These are phyloP conservation scores for Botrytis elliptica DNA, from an alignment of 2,329 filamentous ascomycete genomes.

Conservation along the genomic window DNA sequence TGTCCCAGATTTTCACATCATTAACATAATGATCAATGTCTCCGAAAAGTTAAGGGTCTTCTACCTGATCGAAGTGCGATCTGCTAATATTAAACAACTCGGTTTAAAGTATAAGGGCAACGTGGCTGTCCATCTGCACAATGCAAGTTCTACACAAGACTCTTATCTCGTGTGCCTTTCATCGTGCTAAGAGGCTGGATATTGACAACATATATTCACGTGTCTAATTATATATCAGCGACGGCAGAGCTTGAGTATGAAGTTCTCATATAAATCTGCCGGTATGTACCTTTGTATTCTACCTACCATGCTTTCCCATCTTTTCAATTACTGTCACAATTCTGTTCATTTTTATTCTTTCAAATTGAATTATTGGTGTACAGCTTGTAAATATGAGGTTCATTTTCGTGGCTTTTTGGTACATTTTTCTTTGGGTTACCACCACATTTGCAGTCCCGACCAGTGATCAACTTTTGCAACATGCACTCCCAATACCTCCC, in stretches of 20 bases:
- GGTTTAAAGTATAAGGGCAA: neutral
- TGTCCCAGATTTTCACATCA: neutral
- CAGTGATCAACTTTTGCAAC: neutral
- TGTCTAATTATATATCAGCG: neutral
- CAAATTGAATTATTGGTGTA: no score
- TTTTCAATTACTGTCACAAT: neutral
- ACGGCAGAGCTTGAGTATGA: neutral
- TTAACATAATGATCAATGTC: neutral
- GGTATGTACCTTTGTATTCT: neutral
- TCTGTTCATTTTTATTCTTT: neutral
- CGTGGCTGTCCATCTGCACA: neutral
- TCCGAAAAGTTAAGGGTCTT: neutral
- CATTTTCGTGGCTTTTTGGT: neutral
- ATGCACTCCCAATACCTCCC: constrained; percentile 34
- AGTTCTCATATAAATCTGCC: constrained; percentile 1
- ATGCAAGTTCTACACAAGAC: neutral
- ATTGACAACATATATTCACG: neutral
- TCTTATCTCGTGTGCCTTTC: neutral
- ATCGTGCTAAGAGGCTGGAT: neutral
- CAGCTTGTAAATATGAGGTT: neutral
- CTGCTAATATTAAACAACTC: neutral
- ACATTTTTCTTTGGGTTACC: neutral
- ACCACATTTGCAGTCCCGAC: neutral
- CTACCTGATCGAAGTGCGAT: neutral
- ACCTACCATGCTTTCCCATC: neutral